These are phyloP conservation scores for Quercus agrifolia DNA, from an alignment of 306 rosid genomes.

Conservation along the genomic window DNA sequence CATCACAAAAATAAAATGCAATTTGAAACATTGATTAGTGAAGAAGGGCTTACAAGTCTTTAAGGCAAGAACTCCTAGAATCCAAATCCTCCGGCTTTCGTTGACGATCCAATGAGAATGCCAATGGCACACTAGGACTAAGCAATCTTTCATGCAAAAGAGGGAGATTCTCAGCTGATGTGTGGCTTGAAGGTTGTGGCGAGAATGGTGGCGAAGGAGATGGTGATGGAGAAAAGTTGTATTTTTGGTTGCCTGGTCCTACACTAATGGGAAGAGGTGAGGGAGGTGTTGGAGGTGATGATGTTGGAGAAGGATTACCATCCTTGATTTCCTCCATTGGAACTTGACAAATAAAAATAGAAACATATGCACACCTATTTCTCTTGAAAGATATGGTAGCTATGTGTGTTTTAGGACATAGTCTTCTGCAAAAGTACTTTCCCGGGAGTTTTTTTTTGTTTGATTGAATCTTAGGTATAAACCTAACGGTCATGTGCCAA, in stretches of 20 bases:
- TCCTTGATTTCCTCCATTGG: slow-evolving; percentile 28
- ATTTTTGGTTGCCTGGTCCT: slow-evolving; percentile 56
- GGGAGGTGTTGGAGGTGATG: slow-evolving; percentile 86
- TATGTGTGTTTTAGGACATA: slow-evolving; percentile 6
- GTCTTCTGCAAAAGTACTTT: not conserved
- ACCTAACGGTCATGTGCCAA: slow-evolving; percentile 54
- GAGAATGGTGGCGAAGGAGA: slow-evolving; percentile 71
- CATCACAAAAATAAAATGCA: not conserved
- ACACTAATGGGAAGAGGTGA: slow-evolving; percentile 77
- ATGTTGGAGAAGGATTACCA: slow-evolving; percentile 42
- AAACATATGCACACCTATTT: not conserved
- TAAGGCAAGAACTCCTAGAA: slow-evolving; percentile 49
- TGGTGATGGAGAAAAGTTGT: slow-evolving; percentile 61
- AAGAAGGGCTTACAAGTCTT: slow-evolving; percentile 53
- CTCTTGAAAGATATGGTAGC: not conserved
- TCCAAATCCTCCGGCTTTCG: slow-evolving; percentile 27
- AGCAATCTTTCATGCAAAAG: slow-evolving; percentile 29
- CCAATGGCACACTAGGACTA: slow-evolving; percentile 19
- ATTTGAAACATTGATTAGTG: not conserved
- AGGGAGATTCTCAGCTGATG: slow-evolving; percentile 53
- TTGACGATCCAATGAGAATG: slow-evolving; percentile 51
- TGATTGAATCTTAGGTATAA: slow-evolving; percentile 30
- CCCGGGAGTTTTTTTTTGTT: slow-evolving; percentile 14
- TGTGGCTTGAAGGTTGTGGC: slow-evolving; percentile 24
- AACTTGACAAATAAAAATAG: not conserved